These are phyloP conservation scores for Colletotrichum navitas DNA, from an alignment of 2,329 filamentous ascomycete genomes.

Conservation along the genomic window DNA sequence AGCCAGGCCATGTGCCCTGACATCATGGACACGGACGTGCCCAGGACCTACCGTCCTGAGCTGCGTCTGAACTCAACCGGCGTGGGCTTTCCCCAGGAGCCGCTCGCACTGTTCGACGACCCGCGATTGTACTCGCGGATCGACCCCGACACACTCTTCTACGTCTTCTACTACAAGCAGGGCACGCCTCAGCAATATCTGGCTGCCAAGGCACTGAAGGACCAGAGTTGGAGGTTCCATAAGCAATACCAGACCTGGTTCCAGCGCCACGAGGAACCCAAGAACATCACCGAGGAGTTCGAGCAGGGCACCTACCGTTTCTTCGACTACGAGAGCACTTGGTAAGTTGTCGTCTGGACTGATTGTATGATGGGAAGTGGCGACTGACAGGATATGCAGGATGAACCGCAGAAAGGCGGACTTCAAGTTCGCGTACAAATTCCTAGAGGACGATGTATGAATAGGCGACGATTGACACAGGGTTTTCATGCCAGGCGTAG, in stretches of 20 bases:
- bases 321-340: conserved; percentile 99
- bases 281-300: conserved; percentile 98
- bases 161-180: conserved; percentile 99
- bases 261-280: conserved; percentile 97
- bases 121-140: conserved; percentile 88
- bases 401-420: conserved; percentile 99
- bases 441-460: conserved; percentile 91
- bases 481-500: conserved; percentile 39
- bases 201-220: conserved; percentile 95
- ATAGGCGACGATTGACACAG: conserved; percentile 30
- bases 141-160: conserved; percentile 96
- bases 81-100: conserved; percentile 90
- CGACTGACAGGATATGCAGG: conserved; percentile 65
- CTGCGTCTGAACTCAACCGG: conserved; percentile 80
- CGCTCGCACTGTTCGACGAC: conserved; percentile 92
- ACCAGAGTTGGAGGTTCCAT: conserved; percentile 98
- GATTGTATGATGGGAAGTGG: neutral
- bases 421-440: conserved; percentile 99
- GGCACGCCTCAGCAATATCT: conserved; percentile 96
- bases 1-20: conserved; percentile 83
- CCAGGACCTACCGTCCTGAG: conserved; percentile 86
- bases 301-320: conserved; percentile 99
- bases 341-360: conserved; percentile 70
- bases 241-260: conserved; percentile 99
- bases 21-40: conserved; percentile 82